phyloP scores from a whole-genome alignment of 2,329 filamentous ascomycete species.

The Juglanconis juglandina region DNA sequence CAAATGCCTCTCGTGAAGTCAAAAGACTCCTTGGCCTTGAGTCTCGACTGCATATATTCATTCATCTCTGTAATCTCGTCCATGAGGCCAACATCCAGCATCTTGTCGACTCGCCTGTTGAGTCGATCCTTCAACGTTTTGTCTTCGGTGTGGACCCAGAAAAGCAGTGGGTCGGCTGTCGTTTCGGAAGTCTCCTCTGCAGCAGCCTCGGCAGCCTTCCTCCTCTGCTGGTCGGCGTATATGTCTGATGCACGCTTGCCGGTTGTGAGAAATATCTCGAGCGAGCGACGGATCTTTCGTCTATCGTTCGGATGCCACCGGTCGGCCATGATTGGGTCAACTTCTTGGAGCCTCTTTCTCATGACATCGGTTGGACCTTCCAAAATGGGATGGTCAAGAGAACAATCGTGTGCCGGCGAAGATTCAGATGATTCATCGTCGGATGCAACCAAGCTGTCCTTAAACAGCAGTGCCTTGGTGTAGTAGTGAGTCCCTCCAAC shows the following conservation, averaged over 20 bases:
- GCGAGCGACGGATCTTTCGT: constrained; percentile 82
- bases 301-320: constrained; percentile 92
- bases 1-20: constrained; percentile 84
- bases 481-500: constrained; percentile 98
- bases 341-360: constrained; percentile 66
- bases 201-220: constrained; percentile 24
- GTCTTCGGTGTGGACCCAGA: constrained; percentile 81
- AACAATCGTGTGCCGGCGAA: constrained; percentile 22
- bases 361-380: constrained; percentile 68
- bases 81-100: constrained; percentile 61
- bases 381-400: constrained; percentile 64
- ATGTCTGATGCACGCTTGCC: constrained; percentile 80
- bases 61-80: constrained; percentile 47
- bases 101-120: constrained; percentile 75
- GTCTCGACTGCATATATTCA: constrained; percentile 32
- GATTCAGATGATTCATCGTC: background rate
- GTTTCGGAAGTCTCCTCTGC: constrained; percentile 23
- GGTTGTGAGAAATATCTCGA: constrained; percentile 85
- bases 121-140: constrained; percentile 67
- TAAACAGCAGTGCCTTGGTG: constrained; percentile 81
- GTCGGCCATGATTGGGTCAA: constrained; percentile 85
- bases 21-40: constrained; percentile 47
- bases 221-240: constrained; percentile 70
- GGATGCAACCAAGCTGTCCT: constrained; percentile 59
- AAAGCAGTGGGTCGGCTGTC: constrained; percentile 56